phyloP scores from a whole-genome alignment of 768 basidiomycete genomes.

The Tulasnella sp. region DNA sequence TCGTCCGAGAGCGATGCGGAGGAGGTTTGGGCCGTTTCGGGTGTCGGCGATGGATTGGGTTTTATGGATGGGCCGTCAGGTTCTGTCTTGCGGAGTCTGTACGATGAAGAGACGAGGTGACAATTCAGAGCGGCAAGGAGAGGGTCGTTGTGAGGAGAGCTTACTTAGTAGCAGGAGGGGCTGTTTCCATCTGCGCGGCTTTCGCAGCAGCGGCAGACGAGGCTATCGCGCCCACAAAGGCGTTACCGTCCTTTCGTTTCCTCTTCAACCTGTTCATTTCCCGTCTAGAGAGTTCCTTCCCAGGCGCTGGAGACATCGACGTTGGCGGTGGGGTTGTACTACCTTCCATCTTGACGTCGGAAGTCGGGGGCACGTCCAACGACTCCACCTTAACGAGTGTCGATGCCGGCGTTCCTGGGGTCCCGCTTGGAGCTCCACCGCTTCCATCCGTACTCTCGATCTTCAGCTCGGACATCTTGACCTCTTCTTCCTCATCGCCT shows the following conservation, averaged over 20 bases:
- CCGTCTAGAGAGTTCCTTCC: conserved; percentile 52
- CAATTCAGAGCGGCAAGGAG: neutral
- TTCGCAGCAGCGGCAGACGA: conserved; percentile 25
- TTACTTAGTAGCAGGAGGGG: conserved; percentile 33
- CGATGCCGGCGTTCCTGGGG: conserved; percentile 14
- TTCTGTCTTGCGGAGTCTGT: conserved; percentile 63
- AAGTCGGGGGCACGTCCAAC: too few relatives aligned
- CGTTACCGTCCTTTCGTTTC: conserved; percentile 83
- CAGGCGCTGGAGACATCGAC: neutral
- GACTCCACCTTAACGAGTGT: conserved; percentile 28
- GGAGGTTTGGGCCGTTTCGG: neutral
- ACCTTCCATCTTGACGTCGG: neutral
- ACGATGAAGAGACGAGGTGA: neutral
- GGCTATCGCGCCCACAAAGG: conserved; percentile 43
- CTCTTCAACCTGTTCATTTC: conserved; percentile 91
- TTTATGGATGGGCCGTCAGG: conserved; percentile 27
- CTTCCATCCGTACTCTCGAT: conserved; percentile 25
- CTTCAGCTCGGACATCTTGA: conserved; percentile 16
- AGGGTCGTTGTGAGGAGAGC: conserved; percentile 18
- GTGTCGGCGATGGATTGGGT: neutral
- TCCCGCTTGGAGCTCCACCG: conserved; percentile 21
- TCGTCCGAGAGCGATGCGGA: conserved; percentile 32
- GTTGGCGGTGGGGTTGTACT: conserved; percentile 2
- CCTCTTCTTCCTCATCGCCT: conserved; percentile 36
- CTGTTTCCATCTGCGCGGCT: conserved; percentile 20